Base-by-base conservation (phyloP, 441 rosid species). In the Capsella rubella region DNA sequence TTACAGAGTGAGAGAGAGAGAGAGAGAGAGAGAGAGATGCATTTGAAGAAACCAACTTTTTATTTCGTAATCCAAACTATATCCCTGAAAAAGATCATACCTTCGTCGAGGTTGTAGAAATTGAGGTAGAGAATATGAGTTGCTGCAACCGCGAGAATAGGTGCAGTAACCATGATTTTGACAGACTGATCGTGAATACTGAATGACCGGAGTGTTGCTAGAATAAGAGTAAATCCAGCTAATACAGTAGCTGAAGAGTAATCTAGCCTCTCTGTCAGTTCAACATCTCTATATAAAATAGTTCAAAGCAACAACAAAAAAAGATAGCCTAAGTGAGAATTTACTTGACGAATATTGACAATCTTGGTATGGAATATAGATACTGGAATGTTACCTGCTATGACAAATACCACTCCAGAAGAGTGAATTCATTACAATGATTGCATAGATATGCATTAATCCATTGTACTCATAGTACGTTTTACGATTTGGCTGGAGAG, bases 71-170 rank as follows among this genome's bases (percentile, higher is more conserved):
- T 13, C 18, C 16, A 34, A 45, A 5, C 27, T 55, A 31, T 55
- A 27, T 52, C 31, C 39, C 6, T 18, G 1, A 53, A 63, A 54
- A 16, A 31, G 40, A 25, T 46, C 45, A 45, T 83, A 88, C 90
- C 90, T 39, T 84, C 80, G 60, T 86, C 89, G 21, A 86, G 87
- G 71, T 79, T 82, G 79, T 81, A 88, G 72, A 81, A 81, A 61
- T 86, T 86, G 71, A 88, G 84, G 75, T 82, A 88, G 81, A 88
- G 79, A 70, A 88, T 82, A 78, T 86, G 93, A 46, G 89, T 86
- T 12, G 82, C 84, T 57, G 79, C 84, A 73, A 88, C 84, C 2
- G 88, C 93, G 28, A 86, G 54, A 57, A 86, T 43, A n/a, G 90
- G 93, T 66, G 86, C 89, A 58, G 85, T 77, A 67, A 86, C 82